Evolutionary conservation across 75 land plant species (phyloP), one percentile per base, ranked within the genome.

Genomic region (Chamaecyparis obtusa): DNA sequence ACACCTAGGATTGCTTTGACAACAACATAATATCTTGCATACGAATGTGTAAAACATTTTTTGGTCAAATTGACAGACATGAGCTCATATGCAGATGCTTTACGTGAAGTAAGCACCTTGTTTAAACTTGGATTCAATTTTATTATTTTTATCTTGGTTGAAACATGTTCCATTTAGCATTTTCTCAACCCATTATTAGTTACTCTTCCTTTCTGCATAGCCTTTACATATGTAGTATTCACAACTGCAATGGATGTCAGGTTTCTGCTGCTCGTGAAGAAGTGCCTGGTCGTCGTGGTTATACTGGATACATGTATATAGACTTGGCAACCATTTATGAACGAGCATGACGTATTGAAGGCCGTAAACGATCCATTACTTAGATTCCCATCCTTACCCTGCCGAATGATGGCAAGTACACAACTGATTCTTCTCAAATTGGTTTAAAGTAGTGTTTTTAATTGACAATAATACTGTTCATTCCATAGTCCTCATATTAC

Each of bases 251-350:
- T 36, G 24, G 43, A 74, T 84, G 9, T 19, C 89, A 98, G 99
- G 99, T 98, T 4, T 98, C 99, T 93, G 99, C 99, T 85, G 99
- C 99, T 60, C 92, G 99, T 76, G 99, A 98, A 80, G 99, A 98
- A 89, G 99, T 98, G 67, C 99, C 99, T 79, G 99, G 99, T 77
- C 95, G 99, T 35, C 99, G 99, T 92, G 99, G 99, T 36, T 98
- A 98, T 91, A 99, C 99, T 89, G 99, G 99, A 16, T 97, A 98
- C 75, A 98, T 98, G 99, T 98, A 98, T 83, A 98, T 99, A 84
- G 97, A 97, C 90, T 90, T 98, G 88, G 99, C 99, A 27, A 95
- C 99, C 54, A 97, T 98, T 36, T 98, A 98, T 90, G 99, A 98
- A 81, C 94, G 99, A 78, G 99, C 99, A 71, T 97, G 99, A 85